phyloP scores from a whole-genome alignment of 2,329 filamentous ascomycete genomes.

The Nigrospora osmanthi region DNA sequence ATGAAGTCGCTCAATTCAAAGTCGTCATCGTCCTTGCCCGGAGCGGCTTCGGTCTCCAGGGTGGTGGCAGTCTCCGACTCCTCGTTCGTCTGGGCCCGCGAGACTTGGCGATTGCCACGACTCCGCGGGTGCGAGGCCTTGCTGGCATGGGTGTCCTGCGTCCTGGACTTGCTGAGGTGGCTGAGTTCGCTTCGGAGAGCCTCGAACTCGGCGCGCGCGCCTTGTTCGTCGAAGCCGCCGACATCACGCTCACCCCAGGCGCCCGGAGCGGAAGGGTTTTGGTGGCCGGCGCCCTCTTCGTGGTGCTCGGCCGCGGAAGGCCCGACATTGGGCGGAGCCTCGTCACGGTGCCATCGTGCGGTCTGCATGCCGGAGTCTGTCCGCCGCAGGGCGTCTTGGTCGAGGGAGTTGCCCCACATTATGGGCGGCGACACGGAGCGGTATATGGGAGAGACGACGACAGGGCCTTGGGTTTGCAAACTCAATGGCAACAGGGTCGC shows the following conservation, averaged over 20 bases:
- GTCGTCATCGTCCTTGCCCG: slow-evolving; percentile 41
- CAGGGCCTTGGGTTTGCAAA: too few relatives aligned
- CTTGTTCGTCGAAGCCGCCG: slow-evolving; percentile 22
- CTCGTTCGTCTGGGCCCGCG: slow-evolving; percentile 6
- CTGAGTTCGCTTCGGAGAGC: slow-evolving; percentile 24
- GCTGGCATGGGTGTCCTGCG: slow-evolving; percentile 23
- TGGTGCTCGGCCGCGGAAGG: background rate
- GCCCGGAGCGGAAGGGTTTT: slow-evolving; percentile 11
- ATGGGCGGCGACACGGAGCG: background rate
- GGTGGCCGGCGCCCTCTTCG: background rate
- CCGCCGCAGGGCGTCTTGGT: slow-evolving; percentile 22
- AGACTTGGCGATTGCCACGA: slow-evolving; percentile 3
- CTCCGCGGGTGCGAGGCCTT: slow-evolving; percentile 3
- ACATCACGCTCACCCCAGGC: slow-evolving; percentile 30
- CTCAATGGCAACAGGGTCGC: too few relatives aligned
- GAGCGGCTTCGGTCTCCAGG: slow-evolving; percentile 22
- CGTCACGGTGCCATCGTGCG: slow-evolving; percentile 15
- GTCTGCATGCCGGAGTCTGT: slow-evolving; percentile 20
- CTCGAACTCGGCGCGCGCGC: slow-evolving; percentile 27
- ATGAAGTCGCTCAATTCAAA: slow-evolving; percentile 67
- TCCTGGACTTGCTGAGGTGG: slow-evolving; percentile 24
- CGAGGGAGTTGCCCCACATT: slow-evolving; percentile 25
- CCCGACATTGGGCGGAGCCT: slow-evolving; percentile 9
- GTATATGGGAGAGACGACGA: too few relatives aligned
- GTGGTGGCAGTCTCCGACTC: slow-evolving; percentile 8